These are phyloP conservation scores for Prunus salicina DNA, from an alignment of 306 rosid genomes.

Conservation along the genomic window DNA sequence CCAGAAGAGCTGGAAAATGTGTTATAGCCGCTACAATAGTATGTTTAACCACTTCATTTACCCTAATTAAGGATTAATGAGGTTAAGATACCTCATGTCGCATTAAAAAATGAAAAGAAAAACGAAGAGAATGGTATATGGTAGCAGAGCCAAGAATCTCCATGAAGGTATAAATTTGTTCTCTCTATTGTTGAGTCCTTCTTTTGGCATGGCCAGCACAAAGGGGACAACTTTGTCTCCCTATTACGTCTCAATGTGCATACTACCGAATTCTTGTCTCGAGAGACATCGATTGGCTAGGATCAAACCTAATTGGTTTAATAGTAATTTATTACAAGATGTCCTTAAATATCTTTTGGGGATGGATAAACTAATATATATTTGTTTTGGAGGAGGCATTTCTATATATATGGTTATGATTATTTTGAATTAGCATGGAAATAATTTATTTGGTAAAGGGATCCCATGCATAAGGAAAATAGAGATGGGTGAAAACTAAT, in stretches of 20 bases:
- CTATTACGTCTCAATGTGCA: not conserved
- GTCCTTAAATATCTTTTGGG: not conserved
- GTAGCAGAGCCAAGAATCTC: too few relatives aligned
- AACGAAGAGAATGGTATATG: not conserved
- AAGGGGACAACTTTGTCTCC: constrained; percentile 12
- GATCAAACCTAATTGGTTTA: too few relatives aligned
- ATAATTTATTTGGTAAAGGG: not conserved
- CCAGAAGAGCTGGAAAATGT: too few relatives aligned
- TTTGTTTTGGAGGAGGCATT: not conserved
- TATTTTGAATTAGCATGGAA: not conserved
- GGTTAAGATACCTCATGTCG: too few relatives aligned
- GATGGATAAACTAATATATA: not conserved
- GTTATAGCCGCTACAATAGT: too few relatives aligned
- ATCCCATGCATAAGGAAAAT: not conserved
- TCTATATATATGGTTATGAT: not conserved
- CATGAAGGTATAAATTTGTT: too few relatives aligned
- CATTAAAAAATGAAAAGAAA: not conserved
- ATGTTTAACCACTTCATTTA: too few relatives aligned
- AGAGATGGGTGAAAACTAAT: too few relatives aligned
- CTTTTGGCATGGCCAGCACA: not conserved
- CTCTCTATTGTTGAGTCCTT: not conserved
- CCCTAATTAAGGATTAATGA: too few relatives aligned
- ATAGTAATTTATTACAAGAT: not conserved
- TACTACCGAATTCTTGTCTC: not conserved
- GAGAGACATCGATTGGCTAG: not conserved